These are phyloP conservation scores for Colletotrichum theobromicola DNA, from an alignment of 2,329 filamentous ascomycete genomes.

Conservation along the genomic window DNA sequence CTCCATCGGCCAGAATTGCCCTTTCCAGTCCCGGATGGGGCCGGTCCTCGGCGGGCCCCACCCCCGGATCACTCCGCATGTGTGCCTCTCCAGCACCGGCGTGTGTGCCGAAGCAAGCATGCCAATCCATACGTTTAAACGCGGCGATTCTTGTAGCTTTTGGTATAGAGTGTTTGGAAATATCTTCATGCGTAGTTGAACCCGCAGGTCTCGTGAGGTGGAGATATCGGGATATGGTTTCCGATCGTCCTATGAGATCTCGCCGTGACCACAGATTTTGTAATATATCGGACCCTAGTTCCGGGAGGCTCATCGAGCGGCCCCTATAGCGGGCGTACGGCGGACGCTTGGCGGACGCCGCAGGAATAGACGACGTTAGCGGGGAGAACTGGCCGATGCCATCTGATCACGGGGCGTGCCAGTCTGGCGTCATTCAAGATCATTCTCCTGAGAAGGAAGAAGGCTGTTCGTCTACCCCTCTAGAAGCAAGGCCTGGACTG, in stretches of 20 bases:
- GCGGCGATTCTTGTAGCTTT: neutral
- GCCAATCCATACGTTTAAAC: neutral
- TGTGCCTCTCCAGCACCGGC: neutral
- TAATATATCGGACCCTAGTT: neutral
- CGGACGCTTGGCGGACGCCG: no score
- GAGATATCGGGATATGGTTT: constrained; percentile 7
- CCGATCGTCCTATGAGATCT: constrained; percentile 1
- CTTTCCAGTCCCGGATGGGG: neutral
- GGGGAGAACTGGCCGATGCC: neutral
- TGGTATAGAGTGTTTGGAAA: neutral
- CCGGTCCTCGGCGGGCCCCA: neutral
- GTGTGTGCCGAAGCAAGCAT: no score
- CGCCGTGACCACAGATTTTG: neutral
- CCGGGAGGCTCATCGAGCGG: neutral
- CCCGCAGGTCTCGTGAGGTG: neutral
- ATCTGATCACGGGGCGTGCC: neutral
- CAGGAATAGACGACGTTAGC: neutral
- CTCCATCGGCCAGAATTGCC: constrained; percentile 2
- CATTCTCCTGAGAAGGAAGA: neutral
- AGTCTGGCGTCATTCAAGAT: neutral
- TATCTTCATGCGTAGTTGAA: neutral
- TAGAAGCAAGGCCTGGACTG: neutral
- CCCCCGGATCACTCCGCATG: neutral
- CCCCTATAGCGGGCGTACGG: no score
- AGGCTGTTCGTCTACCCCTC: neutral